Evolutionary conservation across 192 early-diverging fungal species (phyloP).

Genomic region (Linnemannia exigua): DNA sequence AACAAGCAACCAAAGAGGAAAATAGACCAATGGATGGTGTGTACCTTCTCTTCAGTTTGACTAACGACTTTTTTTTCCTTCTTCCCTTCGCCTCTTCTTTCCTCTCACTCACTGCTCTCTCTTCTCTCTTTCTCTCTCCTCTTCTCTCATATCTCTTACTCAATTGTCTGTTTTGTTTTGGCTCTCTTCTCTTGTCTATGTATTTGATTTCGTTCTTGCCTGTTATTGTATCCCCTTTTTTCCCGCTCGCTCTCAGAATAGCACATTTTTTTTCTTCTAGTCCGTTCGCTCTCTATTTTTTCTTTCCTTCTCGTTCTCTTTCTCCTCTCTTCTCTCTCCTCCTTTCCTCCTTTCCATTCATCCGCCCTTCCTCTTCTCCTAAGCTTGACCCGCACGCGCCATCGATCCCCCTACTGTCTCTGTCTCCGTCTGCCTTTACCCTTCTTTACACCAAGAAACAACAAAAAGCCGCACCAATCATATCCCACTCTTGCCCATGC

Average conservation of each 20-base stretch:
- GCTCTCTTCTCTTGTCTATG: neutral
- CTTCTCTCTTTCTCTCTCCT: slow-evolving; percentile 6
- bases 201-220: slow-evolving; percentile 5
- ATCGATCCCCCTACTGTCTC: slow-evolving; percentile 6
- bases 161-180: neutral
- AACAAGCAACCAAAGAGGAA: neutral
- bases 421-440: neutral
- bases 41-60: neutral
- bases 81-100: neutral
- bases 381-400: slow-evolving; percentile 4
- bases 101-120: neutral
- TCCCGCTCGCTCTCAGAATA: neutral
- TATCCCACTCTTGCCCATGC: slow-evolving; percentile 1
- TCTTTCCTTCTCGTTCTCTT: no score
- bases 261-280: neutral
- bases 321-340: neutral
- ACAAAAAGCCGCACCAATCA: neutral
- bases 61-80: neutral
- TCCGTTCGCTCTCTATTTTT: neutral
- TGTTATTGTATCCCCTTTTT: neutral
- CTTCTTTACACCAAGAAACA: neutral
- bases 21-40: neutral
- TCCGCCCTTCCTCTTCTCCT: neutral
- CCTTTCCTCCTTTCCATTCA: neutral
- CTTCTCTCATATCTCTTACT: neutral